Percentiles rank a stretch among this genome's conserved stretches.
Conservation (phyloP, 371 early-diverging fungal species). For the Blakeslea trispora region DNA sequence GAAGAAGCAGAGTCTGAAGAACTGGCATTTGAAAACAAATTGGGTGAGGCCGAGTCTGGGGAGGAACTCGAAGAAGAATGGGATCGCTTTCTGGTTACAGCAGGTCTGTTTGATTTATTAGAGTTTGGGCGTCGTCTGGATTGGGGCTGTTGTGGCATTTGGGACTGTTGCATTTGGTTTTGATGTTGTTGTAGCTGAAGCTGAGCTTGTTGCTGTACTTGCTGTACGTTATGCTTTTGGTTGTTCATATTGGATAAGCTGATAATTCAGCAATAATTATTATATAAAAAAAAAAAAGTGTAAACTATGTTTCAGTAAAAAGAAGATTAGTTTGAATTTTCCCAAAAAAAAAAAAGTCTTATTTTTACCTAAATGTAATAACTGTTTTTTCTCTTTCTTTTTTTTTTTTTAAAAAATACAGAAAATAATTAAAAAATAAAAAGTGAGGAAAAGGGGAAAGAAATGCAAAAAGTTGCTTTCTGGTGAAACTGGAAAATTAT, state of each 20-base stretch:
- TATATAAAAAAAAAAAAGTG: neutral
- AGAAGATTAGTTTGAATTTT: neutral
- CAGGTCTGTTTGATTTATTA: slow-evolving; percentile 1
- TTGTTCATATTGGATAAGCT: slow-evolving; percentile 9
- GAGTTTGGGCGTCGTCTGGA: neutral
- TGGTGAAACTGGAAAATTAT: slow-evolving; percentile 3
- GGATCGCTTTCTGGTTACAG: slow-evolving; percentile 21
- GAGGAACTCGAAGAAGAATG: slow-evolving; percentile 19
- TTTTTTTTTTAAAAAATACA: too few relatives aligned
- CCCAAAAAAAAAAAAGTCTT: slow-evolving; percentile 1
- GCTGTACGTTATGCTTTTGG: slow-evolving; percentile 8
- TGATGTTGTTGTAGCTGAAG: slow-evolving; percentile 5
- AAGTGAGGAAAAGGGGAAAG: slow-evolving; percentile 12
- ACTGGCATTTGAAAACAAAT: slow-evolving; percentile 15
- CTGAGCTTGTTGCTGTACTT: slow-evolving; percentile 1
- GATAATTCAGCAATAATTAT: neutral
- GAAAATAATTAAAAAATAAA: slow-evolving; percentile 7
- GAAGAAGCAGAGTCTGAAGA: slow-evolving; percentile 32
- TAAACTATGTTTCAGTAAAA: neutral
- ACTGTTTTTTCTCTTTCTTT: neutral
- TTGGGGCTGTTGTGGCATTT: neutral
- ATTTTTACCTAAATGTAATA: slow-evolving; percentile 10
- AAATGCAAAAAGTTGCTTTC: slow-evolving; percentile 10
- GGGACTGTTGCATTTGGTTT: neutral
- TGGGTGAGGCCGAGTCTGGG: slow-evolving; percentile 12